A percentile compares a stretch with the other conserved stretches of the same genome.
Evolutionary conservation across 2,329 filamentous ascomycete species (phyloP).

Genomic region (Ophiostoma fasciatum): DNA sequence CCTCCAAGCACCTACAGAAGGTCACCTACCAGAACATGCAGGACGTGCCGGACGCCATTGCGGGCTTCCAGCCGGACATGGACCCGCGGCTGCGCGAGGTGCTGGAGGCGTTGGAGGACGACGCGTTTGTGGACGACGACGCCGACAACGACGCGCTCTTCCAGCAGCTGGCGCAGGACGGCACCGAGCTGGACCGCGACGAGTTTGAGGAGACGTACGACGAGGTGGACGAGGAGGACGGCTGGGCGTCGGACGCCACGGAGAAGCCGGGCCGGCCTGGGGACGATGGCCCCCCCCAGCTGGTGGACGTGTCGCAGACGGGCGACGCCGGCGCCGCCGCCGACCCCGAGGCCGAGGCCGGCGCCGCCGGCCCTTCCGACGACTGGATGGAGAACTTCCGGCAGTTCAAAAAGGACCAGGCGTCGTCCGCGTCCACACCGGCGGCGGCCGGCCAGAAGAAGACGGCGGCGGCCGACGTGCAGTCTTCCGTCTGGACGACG

Average conservation of each 20-base stretch:
- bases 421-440: constrained; percentile 19
- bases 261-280: constrained; percentile 48
- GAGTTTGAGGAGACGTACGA: constrained; percentile 61
- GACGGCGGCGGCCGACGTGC: constrained; percentile 44
- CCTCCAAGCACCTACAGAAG: constrained; percentile 63
- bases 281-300: constrained; percentile 28
- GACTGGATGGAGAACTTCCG: constrained; percentile 89
- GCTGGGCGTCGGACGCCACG: constrained; percentile 91
- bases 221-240: constrained; percentile 50
- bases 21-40: constrained; percentile 85
- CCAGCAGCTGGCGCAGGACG: constrained; percentile 30
- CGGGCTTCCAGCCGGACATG: constrained; percentile 96
- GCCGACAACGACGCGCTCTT: constrained; percentile 85
- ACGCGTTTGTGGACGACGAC: constrained; percentile 83
- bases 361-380: constrained; percentile 28
- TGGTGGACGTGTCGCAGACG: constrained; percentile 24
- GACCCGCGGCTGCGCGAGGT: constrained; percentile 84
- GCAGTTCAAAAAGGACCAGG: constrained; percentile 72
- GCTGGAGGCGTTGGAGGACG: constrained; percentile 85
- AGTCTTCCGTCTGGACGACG: constrained; percentile 58
- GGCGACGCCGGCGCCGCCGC: too few species aligned
- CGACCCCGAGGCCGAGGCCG: neutral
- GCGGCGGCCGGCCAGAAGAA: constrained; percentile 40
- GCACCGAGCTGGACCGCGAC: constrained; percentile 40
- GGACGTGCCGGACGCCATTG: constrained; percentile 77